Evolutionary conservation across 371 early-diverging fungal species (phyloP).

Genomic region (Furculomyces boomerangus): DNA sequence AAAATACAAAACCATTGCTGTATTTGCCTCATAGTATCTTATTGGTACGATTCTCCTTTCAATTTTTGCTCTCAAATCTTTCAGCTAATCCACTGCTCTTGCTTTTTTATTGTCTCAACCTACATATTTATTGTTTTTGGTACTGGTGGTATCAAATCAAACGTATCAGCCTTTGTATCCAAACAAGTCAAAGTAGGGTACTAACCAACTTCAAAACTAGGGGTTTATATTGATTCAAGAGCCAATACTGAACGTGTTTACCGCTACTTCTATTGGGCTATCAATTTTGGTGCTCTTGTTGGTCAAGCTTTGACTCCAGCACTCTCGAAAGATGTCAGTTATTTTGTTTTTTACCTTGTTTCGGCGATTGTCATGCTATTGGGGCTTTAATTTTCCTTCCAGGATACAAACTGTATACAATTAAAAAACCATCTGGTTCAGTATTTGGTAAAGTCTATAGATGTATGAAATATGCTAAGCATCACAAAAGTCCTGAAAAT

Average conservation of each 20-base stretch:
- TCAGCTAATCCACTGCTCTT: slow-evolving; percentile 32
- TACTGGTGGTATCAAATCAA: slow-evolving; percentile 78
- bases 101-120: slow-evolving; percentile 44
- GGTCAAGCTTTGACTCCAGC: slow-evolving; percentile 37
- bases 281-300: slow-evolving; percentile 56
- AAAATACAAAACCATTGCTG: slow-evolving; percentile 56
- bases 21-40: slow-evolving; percentile 42
- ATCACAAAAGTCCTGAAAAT: slow-evolving; percentile 24
- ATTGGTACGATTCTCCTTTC: slow-evolving; percentile 44
- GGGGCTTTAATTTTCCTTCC: slow-evolving; percentile 33
- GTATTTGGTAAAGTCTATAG: slow-evolving; percentile 32
- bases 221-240: slow-evolving; percentile 26
- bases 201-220: slow-evolving; percentile 10
- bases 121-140: slow-evolving; percentile 58
- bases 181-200: slow-evolving; percentile 33
- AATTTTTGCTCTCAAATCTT: slow-evolving; percentile 35
- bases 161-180: slow-evolving; percentile 49
- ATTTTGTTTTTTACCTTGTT: slow-evolving; percentile 39
- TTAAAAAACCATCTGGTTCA: slow-evolving; percentile 40
- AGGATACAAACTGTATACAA: slow-evolving; percentile 37
- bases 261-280: slow-evolving; percentile 62
- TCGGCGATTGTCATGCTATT: slow-evolving; percentile 44
- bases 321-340: slow-evolving; percentile 27
- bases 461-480: slow-evolving; percentile 32
- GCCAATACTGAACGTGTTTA: slow-evolving; percentile 36